Conservation (phyloP, 306 rosid genomes). For the Prunus padus region DNA sequence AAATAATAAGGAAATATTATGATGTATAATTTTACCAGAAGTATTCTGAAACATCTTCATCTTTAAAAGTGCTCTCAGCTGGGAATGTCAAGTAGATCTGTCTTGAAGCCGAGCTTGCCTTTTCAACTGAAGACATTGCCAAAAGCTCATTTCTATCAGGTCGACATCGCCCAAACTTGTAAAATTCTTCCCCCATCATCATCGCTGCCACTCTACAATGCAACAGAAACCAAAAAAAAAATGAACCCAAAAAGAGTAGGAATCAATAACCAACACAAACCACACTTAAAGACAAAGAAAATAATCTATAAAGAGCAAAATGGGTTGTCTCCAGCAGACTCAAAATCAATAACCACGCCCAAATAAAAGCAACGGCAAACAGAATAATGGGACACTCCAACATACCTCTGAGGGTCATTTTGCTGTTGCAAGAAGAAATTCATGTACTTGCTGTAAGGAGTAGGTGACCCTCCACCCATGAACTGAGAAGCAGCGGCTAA, state of each 20-base stretch:
- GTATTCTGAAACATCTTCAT: slow-evolving; percentile 95
- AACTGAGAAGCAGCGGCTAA: slow-evolving; percentile 57
- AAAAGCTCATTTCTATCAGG: slow-evolving; percentile 78
- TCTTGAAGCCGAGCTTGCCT: slow-evolving; percentile 77
- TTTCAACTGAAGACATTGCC: slow-evolving; percentile 59
- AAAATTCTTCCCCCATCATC: slow-evolving; percentile 78
- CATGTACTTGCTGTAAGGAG: slow-evolving; percentile 62
- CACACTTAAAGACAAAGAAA: background rate
- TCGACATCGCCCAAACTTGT: slow-evolving; percentile 58
- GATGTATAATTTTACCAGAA: slow-evolving; percentile 57
- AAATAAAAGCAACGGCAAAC: background rate
- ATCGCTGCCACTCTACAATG: slow-evolving; percentile 56
- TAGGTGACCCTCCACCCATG: slow-evolving; percentile 57
- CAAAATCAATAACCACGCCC: background rate
- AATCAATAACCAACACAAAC: background rate
- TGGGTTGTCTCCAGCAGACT: background rate
- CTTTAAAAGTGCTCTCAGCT: slow-evolving; percentile 94
- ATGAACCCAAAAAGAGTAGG: slow-evolving; percentile 4
- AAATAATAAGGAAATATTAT: background rate
- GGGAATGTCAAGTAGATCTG: slow-evolving; percentile 96
- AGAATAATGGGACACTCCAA: background rate
- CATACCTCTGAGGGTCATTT: slow-evolving; percentile 64
- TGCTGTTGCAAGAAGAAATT: slow-evolving; percentile 71
- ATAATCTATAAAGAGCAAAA: slow-evolving; percentile 1
- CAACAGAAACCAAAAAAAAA: slow-evolving; percentile 10